Evolutionary conservation across 306 rosid genomes (phyloP).

Genomic region (Ochetophila trinervis): DNA sequence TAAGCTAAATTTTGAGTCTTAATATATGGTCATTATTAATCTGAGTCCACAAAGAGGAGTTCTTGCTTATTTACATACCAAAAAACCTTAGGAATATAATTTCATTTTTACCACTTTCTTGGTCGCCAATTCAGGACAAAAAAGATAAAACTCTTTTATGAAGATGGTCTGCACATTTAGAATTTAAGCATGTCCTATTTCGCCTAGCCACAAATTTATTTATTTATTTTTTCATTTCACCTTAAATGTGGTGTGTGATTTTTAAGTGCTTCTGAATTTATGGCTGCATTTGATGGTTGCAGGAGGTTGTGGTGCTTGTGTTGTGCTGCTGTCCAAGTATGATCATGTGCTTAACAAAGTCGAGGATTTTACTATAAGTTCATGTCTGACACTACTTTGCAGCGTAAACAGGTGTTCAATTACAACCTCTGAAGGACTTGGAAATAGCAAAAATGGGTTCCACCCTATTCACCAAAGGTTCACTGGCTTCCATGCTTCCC

Average conservation of each 20-base stretch:
- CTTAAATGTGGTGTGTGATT: not conserved
- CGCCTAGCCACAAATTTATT: no score
- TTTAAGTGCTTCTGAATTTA: not conserved
- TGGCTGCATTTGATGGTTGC: conserved; percentile 66
- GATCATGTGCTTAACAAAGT: conserved; percentile 53
- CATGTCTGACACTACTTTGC: conserved; percentile 83
- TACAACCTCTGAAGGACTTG: conserved; percentile 85
- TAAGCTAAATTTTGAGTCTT: no score
- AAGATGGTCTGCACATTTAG: no score
- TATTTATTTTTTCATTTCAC: no score
- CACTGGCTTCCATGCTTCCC: conserved; percentile 84
- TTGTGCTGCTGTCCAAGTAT: conserved; percentile 74
- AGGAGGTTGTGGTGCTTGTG: conserved; percentile 97
- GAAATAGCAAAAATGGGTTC: conserved; percentile 76
- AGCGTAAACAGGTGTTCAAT: conserved; percentile 67
- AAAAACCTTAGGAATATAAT: no score
- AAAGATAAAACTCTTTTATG: conserved; percentile 9
- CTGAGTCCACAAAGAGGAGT: no score
- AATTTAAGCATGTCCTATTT: no score
- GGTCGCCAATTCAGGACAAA: no score
- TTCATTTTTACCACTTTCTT: no score
- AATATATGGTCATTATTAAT: no score
- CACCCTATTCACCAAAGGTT: conserved; percentile 82
- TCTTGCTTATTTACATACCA: no score
- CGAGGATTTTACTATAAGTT: conserved; percentile 61